A percentile compares a stretch with the other conserved stretches of the same genome.
Evolutionary conservation across 2,329 filamentous ascomycete genomes (phyloP).

Genomic region (Cercospora sesami): DNA sequence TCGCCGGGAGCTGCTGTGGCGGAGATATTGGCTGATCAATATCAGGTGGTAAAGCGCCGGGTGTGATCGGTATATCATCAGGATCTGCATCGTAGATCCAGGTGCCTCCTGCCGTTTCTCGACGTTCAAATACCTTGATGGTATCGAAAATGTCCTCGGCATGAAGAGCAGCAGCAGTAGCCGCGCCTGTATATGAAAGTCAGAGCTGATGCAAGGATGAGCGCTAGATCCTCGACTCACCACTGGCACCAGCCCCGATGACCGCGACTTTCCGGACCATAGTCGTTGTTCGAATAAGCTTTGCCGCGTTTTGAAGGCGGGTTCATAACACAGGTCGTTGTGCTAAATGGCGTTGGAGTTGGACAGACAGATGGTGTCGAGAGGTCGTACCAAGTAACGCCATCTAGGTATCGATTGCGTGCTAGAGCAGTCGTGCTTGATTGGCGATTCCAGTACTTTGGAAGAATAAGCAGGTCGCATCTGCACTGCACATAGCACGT

Average conservation of each 20-base stretch:
- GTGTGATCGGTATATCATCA: slow-evolving; percentile 40
- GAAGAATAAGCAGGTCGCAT: background rate
- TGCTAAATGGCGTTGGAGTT: background rate
- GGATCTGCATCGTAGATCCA: slow-evolving; percentile 54
- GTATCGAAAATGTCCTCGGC: slow-evolving; percentile 39
- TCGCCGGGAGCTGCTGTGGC: slow-evolving; percentile 46
- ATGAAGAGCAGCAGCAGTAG: slow-evolving; percentile 39
- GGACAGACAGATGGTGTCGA: background rate
- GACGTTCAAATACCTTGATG: slow-evolving; percentile 41
- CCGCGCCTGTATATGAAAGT: slow-evolving; percentile 32
- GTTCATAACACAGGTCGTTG: background rate
- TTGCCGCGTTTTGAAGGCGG: background rate
- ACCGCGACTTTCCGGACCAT: slow-evolving; percentile 39
- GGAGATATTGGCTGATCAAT: slow-evolving; percentile 51
- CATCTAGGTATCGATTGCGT: slow-evolving; percentile 13
- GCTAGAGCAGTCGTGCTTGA: background rate
- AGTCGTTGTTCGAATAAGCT: background rate
- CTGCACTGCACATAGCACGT: background rate
- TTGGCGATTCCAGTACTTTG: background rate
- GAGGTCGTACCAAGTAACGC: background rate
- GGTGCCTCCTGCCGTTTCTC: slow-evolving; percentile 40
- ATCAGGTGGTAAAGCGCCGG: slow-evolving; percentile 49
- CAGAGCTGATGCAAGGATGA: background rate
- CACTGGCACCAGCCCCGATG: slow-evolving; percentile 35
- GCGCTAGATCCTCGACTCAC: slow-evolving; percentile 18